Evolutionary conservation across 2,329 filamentous ascomycete species (phyloP).

Genomic region (Sclerotinia sclerotiorum): DNA sequence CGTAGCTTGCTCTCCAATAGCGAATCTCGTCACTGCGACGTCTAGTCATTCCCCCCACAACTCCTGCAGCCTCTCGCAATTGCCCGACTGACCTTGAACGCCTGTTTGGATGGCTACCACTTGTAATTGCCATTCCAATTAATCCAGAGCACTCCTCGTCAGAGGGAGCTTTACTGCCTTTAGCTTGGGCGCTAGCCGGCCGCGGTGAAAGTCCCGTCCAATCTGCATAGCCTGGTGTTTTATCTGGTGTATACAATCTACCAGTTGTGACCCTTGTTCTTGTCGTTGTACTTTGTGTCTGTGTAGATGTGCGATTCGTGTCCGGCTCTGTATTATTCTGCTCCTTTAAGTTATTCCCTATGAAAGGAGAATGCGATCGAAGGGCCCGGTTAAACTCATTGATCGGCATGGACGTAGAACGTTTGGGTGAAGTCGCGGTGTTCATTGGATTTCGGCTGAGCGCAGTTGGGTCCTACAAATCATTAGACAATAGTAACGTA

Average conservation of each 20-base stretch:
- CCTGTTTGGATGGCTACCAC: constrained; percentile 52
- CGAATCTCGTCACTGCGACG: constrained; percentile 63
- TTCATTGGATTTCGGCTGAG: constrained; percentile 41
- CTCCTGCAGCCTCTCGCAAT: constrained; percentile 46
- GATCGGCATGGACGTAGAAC: constrained; percentile 59
- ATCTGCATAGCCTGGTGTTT: constrained; percentile 45
- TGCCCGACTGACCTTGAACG: constrained; percentile 61
- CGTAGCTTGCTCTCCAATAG: constrained; percentile 63
- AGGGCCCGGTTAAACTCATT: constrained; percentile 61
- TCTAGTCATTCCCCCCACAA: constrained; percentile 42
- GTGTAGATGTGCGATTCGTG: constrained; percentile 50
- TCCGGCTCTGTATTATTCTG: constrained; percentile 50
- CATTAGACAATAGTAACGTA: constrained; percentile 26
- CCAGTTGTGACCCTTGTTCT: constrained; percentile 46
- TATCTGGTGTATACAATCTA: constrained; percentile 44
- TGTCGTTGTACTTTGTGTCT: constrained; percentile 37
- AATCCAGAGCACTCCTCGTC: constrained; percentile 29
- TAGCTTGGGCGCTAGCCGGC: constrained; percentile 59
- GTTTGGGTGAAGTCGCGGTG: constrained; percentile 47
- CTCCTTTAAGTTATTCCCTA: constrained; percentile 49
- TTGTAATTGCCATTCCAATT: constrained; percentile 63
- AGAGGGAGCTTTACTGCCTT: constrained; percentile 45
- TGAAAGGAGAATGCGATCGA: constrained; percentile 60
- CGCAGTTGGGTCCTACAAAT: constrained; percentile 44
- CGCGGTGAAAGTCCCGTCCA: constrained; percentile 58